Evolutionary conservation across 306 rosid genomes (phyloP).

Genomic region (Biancaea sappan): DNA sequence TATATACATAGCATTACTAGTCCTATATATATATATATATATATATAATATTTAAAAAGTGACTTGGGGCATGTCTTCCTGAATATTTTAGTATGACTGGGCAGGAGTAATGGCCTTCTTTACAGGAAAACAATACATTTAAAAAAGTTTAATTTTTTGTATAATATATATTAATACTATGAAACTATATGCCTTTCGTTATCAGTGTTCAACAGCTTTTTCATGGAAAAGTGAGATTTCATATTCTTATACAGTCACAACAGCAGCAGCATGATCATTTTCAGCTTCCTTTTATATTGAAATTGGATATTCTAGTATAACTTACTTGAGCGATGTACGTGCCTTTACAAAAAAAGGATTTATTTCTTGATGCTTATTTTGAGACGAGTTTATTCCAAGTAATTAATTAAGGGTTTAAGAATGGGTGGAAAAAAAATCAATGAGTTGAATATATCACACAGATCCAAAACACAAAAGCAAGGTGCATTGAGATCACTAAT

Average conservation of each 20-base stretch:
- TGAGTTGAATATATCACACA: background rate
- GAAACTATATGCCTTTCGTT: background rate
- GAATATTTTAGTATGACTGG: slow-evolving; percentile 8
- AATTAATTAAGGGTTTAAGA: slow-evolving; percentile 26
- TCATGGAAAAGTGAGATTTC: slow-evolving; percentile 35
- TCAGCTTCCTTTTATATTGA: background rate
- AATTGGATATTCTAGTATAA: background rate
- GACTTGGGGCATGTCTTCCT: background rate
- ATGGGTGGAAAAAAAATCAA: background rate
- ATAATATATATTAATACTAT: background rate
- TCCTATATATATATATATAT: too few relatives aligned
- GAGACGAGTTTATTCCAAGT: slow-evolving; percentile 32
- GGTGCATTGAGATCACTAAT: background rate
- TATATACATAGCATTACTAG: background rate
- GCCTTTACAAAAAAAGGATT: slow-evolving; percentile 23
- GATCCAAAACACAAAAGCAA: background rate
- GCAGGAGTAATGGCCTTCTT: slow-evolving; percentile 8
- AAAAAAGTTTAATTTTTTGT: background rate
- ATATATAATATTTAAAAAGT: background rate
- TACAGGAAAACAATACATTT: slow-evolving; percentile 21
- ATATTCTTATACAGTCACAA: slow-evolving; percentile 38
- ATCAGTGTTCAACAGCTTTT: slow-evolving; percentile 24
- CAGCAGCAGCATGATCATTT: slow-evolving; percentile 33
- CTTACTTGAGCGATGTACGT: slow-evolving; percentile 43
- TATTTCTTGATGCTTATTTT: slow-evolving; percentile 34